phyloP scores from a whole-genome alignment of 495 filamentous ascomycete species.

The Saxophila tyrrhenica region DNA sequence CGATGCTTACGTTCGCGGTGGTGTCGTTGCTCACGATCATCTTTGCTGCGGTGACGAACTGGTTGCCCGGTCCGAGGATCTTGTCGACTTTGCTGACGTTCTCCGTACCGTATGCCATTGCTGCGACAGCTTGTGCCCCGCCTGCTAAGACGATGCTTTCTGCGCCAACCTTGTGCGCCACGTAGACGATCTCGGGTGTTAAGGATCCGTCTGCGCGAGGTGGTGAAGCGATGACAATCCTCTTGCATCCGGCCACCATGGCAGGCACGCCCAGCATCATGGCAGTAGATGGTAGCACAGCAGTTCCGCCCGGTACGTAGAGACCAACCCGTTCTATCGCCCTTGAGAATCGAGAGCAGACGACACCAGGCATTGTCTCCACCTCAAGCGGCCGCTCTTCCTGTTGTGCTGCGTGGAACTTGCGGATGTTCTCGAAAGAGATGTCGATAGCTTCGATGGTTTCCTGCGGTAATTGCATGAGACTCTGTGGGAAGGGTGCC shows the following conservation, averaged over 20 bases:
- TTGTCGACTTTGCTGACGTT: constrained; percentile 93
- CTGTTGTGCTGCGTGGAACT: constrained; percentile 83
- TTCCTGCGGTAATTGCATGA: constrained; percentile 77
- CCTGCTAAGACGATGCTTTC: constrained; percentile 91
- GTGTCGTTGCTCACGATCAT: constrained; percentile 97
- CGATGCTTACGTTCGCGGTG: constrained; percentile 84
- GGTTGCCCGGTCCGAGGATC: constrained; percentile 94
- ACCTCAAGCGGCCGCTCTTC: constrained; percentile 68
- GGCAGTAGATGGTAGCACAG: constrained; percentile 87
- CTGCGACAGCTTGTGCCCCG: constrained; percentile 89
- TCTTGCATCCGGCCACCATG: constrained; percentile 94
- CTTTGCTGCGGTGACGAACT: constrained; percentile 97
- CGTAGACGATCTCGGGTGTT: constrained; percentile 93
- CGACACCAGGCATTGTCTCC: constrained; percentile 94
- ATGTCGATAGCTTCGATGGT: constrained; percentile 84
- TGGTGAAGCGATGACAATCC: constrained; percentile 85
- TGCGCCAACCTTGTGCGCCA: constrained; percentile 94
- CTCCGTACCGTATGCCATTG: constrained; percentile 76
- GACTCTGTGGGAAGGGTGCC: constrained; percentile 68
- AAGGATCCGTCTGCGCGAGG: constrained; percentile 81
- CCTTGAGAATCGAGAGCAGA: constrained; percentile 85
- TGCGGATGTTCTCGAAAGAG: constrained; percentile 84
- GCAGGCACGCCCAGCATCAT: constrained; percentile 97
- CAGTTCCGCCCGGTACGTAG: constrained; percentile 91
- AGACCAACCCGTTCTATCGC: constrained; percentile 89